phyloP scores from a whole-genome alignment of 202 grass and related monocot species.

The Schoenoplectus triqueter region DNA sequence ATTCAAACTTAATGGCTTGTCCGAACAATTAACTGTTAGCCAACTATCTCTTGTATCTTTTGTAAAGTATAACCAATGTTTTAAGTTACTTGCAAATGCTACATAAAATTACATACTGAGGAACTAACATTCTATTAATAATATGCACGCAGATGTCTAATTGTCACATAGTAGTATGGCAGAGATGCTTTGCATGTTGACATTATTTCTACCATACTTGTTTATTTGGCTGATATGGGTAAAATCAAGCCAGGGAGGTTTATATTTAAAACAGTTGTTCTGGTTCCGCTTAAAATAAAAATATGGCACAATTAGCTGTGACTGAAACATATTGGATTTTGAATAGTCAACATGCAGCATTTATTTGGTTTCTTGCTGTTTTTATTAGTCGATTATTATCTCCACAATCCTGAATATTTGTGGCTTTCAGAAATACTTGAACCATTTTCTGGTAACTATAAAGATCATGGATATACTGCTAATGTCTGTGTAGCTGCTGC shows the following conservation, averaged over 20 bases:
- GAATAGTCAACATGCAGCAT: background rate
- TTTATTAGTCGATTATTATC: background rate
- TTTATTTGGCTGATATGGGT: background rate
- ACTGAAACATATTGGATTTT: background rate
- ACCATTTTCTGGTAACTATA: background rate
- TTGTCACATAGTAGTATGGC: background rate
- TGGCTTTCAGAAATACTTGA: background rate
- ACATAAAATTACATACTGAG: background rate
- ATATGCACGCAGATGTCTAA: background rate
- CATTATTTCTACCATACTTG: background rate
- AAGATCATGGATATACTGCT: background rate
- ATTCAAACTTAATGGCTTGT: constrained; percentile 54
- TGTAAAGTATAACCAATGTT: background rate
- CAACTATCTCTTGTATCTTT: constrained; percentile 24
- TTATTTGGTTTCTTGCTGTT: background rate
- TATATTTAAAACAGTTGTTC: background rate
- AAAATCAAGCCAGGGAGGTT: background rate
- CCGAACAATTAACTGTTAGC: constrained; percentile 56
- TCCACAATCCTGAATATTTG: background rate
- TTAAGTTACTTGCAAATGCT: background rate
- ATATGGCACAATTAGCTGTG: too few relatives aligned
- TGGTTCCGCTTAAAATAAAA: constrained; percentile 6
- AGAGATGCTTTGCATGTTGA: background rate
- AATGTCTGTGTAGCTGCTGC: background rate
- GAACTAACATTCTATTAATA: constrained; percentile 1